Conservation (phyloP, 495 filamentous ascomycete species). For the Penicillium bialowiezense region DNA sequence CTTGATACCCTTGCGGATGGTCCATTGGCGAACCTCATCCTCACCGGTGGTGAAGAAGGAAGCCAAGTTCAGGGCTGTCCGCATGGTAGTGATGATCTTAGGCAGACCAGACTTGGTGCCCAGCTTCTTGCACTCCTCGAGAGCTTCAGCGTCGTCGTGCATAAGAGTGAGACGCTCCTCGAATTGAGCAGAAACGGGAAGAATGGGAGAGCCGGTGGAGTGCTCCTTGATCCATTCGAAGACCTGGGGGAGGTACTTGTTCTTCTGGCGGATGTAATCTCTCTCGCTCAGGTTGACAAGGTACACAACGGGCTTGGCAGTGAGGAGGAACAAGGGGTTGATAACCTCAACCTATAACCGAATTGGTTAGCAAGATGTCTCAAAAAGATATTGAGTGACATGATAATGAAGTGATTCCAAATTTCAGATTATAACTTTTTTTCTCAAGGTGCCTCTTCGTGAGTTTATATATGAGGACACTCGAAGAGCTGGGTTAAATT, state of each 20-base stretch:
- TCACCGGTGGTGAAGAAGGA: conserved; percentile 97
- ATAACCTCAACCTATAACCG: conserved; percentile 83
- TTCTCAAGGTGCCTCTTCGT: conserved; percentile 82
- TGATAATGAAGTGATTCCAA: conserved; percentile 21
- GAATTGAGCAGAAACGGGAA: conserved; percentile 88
- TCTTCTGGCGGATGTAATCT: conserved; percentile 98
- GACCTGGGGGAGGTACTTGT: conserved; percentile 94
- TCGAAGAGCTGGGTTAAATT: conserved; percentile 99
- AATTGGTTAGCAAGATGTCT: conserved; percentile 24
- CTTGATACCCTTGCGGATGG: conserved; percentile 93
- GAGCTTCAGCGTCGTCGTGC: conserved; percentile 70
- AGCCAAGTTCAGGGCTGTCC: conserved; percentile 79
- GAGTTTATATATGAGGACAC: conserved; percentile 62
- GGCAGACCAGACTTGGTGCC: conserved; percentile 85
- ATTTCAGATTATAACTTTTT: conserved; percentile 54
- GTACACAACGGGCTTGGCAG: conserved; percentile 96
- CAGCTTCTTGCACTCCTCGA: conserved; percentile 85
- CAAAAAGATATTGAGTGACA: conserved; percentile 20
- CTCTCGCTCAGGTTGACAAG: conserved; percentile 95
- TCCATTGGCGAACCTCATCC: conserved; percentile 99
- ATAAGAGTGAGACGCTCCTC: conserved; percentile 87
- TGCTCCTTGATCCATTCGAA: conserved; percentile 91
- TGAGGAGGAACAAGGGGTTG: conserved; percentile 92
- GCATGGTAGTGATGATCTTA: conserved; percentile 93
- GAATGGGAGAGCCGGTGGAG: conserved; percentile 80